Conservation (phyloP, 176 grass and related monocot species). For the Coix lacrymajobi region DNA sequence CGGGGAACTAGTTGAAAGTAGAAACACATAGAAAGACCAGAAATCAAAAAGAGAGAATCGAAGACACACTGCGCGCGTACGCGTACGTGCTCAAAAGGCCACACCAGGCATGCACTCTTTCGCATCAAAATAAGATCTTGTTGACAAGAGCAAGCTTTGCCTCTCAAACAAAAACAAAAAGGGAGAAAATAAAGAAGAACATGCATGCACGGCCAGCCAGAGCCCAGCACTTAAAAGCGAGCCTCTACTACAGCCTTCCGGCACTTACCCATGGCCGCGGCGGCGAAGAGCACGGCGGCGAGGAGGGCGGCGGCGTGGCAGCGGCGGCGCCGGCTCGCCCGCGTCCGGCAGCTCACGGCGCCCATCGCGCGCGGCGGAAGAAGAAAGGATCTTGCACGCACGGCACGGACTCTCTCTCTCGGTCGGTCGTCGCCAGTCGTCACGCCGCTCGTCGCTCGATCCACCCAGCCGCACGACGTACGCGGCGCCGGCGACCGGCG, state of each 20-base stretch:
- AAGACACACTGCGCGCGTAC: not conserved
- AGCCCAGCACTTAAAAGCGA: not conserved
- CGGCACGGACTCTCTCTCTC: too few species aligned
- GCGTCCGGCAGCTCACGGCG: not conserved
- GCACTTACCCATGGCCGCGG: constrained; percentile 18
- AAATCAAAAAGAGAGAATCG: not conserved
- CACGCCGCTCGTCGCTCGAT: too few species aligned
- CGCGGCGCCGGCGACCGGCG: too few species aligned
- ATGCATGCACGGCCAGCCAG: too few species aligned
- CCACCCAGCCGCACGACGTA: too few species aligned
- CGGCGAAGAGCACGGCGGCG: constrained; percentile 10
- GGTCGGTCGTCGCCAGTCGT: too few species aligned
- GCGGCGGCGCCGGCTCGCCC: not conserved
- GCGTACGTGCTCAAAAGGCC: not conserved
- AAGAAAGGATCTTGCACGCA: not conserved
- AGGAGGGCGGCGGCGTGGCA: not conserved
- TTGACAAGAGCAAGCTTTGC: not conserved
- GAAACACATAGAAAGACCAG: not conserved
- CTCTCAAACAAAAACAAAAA: not conserved
- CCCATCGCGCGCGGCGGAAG: not conserved
- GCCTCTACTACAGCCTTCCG: not conserved
- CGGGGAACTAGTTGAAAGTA: not conserved
- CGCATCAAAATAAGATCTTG: not conserved
- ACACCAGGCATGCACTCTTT: not conserved
- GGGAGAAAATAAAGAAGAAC: too few species aligned